Evolutionary conservation across 164 flowering plant species (phyloP), one percentile per base, ranked within the genome.

Genomic region (Chimonanthus praecox): DNA sequence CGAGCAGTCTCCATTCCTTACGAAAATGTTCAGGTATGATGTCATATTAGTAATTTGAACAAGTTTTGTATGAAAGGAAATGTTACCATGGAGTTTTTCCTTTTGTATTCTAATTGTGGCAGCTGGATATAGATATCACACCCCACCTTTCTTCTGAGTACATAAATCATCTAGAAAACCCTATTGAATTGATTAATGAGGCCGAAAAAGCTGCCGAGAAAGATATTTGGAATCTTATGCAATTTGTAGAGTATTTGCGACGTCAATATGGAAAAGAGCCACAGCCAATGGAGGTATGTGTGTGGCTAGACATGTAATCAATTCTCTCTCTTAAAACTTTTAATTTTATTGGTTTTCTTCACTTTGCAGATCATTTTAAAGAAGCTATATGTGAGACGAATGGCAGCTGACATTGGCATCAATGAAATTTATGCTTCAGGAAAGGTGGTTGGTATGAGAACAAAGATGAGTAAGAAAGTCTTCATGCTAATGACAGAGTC

Each of bases 371-470:
- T 91, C 69, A 78, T 95, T 48, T 76, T 95, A 74, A 95, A 92
- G 83, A 92, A 95, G 79, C 90, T 95, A 47, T 95, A 95, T 76
- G 92, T 92, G 50, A 87, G 79, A 80, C 89, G 99, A 85, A 94
- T 94, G 99, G 92, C 97, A 46, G 97, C 99, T 45, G 99, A 95
- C 80, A 88, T 95, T 72, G 99, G 98, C 67, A 90, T 95, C 67
- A 84, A 80, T 61, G 86, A 85, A 75, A 90, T 95, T 45, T 93
- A 90, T 85, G 85, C 89, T 62, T 83, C 86, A 46, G 96, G 98
- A 49, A 95, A 89, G 88, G 84, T 83, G 83, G 96, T 95, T 71
- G 82, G 81, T 72, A 88, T 95, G 99, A 74, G 74, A 79, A 88
- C 97, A 73, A 88, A 84, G 78, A 93, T 93, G 91, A 90, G 76